Evolutionary conservation across 768 basidiomycete genomes (phyloP).

Genomic region (Auricularia auricula-judae): DNA sequence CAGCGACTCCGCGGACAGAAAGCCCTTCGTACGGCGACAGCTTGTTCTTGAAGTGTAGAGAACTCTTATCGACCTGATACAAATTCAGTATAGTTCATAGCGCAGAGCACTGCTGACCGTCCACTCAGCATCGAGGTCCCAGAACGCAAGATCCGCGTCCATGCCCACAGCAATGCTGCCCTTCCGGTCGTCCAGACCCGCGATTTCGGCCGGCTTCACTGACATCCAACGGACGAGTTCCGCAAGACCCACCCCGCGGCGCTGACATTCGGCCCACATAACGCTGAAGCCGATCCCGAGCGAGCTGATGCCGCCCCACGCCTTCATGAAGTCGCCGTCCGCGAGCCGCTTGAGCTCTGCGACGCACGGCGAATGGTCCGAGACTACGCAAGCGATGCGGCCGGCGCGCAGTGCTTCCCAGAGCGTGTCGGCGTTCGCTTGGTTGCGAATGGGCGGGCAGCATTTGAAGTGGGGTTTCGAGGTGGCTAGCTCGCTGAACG

Average conservation of each 20-base stretch:
- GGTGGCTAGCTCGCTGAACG: conserved; percentile 41
- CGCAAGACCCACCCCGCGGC: conserved; percentile 43
- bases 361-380: conserved; percentile 91
- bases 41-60: conserved; percentile 87
- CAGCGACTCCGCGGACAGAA: conserved; percentile 56
- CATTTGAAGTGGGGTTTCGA: conserved; percentile 88
- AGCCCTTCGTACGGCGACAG: conserved; percentile 81
- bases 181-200: conserved; percentile 57
- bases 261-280: conserved; percentile 75
- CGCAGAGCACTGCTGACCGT: conserved; percentile 11
- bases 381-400: conserved; percentile 85
- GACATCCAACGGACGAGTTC: conserved; percentile 70
- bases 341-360: conserved; percentile 62
- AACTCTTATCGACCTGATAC: conserved; percentile 57
- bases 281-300: conserved; percentile 83
- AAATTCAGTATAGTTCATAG: neutral
- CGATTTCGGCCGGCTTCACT: conserved; percentile 65
- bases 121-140: conserved; percentile 44
- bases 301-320: conserved; percentile 93
- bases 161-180: conserved; percentile 62
- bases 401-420: conserved; percentile 79
- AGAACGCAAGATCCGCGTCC: conserved; percentile 82
- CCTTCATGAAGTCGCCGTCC: conserved; percentile 71
- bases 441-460: conserved; percentile 82
- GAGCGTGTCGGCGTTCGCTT: conserved; percentile 57